Evolutionary conservation across 1,139 yeast genomes (phyloP), one percentile per base, ranked within the genome.

Genomic region (Hanseniaspora sp.): DNA sequence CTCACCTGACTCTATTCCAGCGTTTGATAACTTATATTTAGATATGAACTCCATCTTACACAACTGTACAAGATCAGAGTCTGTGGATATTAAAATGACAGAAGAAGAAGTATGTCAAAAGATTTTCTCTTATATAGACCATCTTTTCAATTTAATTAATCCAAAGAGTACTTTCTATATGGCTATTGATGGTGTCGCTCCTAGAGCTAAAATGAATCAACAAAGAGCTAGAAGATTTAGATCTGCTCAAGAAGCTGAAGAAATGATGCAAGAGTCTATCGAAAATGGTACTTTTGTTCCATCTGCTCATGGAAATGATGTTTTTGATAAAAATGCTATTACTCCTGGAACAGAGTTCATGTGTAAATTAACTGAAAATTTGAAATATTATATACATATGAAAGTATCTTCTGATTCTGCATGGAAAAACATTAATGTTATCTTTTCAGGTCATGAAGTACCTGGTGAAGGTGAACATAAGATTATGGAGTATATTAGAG

Each of bases 391-490:
- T 76, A 83, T 90, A 56, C 92, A 90, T 61, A 87, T 86, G 66
- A 94, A 94, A 68, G 80, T 92, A 52, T 80, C 95, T 43, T 82
- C 83, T 48, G 98, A 94, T 64, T 80, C 95, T 6, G 87, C 84
- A 55, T 94, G 98, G 98, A 85, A 87, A 60, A 78, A 82, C 58
- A 74, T 87, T 59, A 79, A 88, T 61, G 82, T 94, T 56, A 78
- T 94, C 41, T 79, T 94, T 59, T 85, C 95, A 56, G 99, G 95
- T 54, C 96, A 95, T 60, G 92, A 92, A 61, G 97, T 88, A n/a
- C 99, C 99, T 3, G 99, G 99, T 59, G 98, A 94, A 75, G 99
- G 99, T 67, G 98, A 94, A 71, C 98, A 92, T 71, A 92, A 92
- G 68, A 87, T 92, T 62, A 92, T 92, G 98, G 87, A 86, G 63